These are phyloP conservation scores for Phaffia rhodozyma DNA, from an alignment of 1,284 basidiomycete species.

Conservation along the genomic window DNA sequence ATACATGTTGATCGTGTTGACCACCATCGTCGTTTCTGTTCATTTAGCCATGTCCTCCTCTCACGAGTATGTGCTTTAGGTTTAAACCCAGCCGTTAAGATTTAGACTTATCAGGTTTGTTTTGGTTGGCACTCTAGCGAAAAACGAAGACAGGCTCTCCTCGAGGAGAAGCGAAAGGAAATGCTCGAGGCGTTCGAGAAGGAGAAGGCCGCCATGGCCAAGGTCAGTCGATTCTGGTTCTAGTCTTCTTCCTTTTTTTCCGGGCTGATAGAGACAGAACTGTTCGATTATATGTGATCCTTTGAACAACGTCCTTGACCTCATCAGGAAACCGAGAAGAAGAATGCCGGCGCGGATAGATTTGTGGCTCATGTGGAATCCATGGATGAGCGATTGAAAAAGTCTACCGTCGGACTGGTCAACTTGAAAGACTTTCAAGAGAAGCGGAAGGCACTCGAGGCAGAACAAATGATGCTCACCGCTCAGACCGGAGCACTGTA, in stretches of 20 bases:
- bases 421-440: constrained; percentile 86
- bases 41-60: no score
- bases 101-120: no score
- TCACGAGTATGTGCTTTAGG: no score
- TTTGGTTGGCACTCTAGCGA: constrained; percentile 35
- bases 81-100: no score
- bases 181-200: constrained; percentile 74
- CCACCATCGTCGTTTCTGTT: no score
- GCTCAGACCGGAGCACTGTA: constrained; percentile 41
- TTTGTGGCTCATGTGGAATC: constrained; percentile 92
- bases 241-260: not conserved
- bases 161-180: constrained; percentile 64
- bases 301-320: not conserved
- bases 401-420: constrained; percentile 86
- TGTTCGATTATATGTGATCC: not conserved
- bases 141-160: constrained; percentile 61
- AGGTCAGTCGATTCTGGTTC: constrained; percentile 17
- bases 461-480: constrained; percentile 79
- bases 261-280: not conserved
- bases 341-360: constrained; percentile 64
- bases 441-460: constrained; percentile 75
- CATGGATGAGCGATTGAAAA: constrained; percentile 86
- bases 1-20: no score
- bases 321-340: constrained; percentile 44
- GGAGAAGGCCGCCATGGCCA: constrained; percentile 70